phyloP scores from a whole-genome alignment of 345 rosid genomes.

The Cardamine resedifolia region DNA sequence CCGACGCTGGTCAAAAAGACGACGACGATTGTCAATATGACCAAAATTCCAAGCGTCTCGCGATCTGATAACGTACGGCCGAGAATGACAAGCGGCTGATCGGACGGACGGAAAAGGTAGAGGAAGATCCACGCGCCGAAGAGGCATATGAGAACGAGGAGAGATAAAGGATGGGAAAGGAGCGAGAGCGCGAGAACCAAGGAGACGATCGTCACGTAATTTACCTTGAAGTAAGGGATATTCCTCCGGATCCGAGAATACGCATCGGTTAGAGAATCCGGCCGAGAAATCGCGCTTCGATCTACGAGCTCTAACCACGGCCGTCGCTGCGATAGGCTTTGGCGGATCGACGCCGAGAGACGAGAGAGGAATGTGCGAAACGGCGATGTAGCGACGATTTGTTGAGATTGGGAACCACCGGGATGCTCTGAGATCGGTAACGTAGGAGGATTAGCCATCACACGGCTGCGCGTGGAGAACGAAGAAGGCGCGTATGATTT shows the following conservation, averaged over 20 bases:
- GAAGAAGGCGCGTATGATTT: slow-evolving; percentile 28
- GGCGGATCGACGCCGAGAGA: slow-evolving; percentile 62
- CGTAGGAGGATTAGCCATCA: slow-evolving; percentile 28
- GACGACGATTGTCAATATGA: slow-evolving; percentile 54
- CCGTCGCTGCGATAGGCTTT: slow-evolving; percentile 67
- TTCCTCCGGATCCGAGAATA: slow-evolving; percentile 67
- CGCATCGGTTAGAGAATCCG: slow-evolving; percentile 63
- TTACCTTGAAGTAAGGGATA: slow-evolving; percentile 66
- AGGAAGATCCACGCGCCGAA: slow-evolving; percentile 65
- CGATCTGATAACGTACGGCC: slow-evolving; percentile 79
- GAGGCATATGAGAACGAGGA: slow-evolving; percentile 60
- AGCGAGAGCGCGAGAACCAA: slow-evolving; percentile 66
- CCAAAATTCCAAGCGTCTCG: slow-evolving; percentile 63
- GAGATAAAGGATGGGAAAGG: slow-evolving; percentile 66
- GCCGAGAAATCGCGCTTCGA: slow-evolving; percentile 55
- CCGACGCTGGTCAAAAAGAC: slow-evolving; percentile 77
- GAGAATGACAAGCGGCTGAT: slow-evolving; percentile 58
- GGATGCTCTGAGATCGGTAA: slow-evolving; percentile 36
- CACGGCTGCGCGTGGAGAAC: slow-evolving; percentile 33
- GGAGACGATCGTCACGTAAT: slow-evolving; percentile 59
- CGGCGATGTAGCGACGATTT: slow-evolving; percentile 54
- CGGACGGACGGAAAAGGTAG: slow-evolving; percentile 71
- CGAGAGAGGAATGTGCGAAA: slow-evolving; percentile 69
- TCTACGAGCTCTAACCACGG: slow-evolving; percentile 77
- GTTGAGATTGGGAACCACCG: slow-evolving; percentile 49